Percentiles rank a stretch among this genome's conserved stretches.
phyloP scores from a whole-genome alignment of 164 flowering plant genomes.

The Platanus orientalis region DNA sequence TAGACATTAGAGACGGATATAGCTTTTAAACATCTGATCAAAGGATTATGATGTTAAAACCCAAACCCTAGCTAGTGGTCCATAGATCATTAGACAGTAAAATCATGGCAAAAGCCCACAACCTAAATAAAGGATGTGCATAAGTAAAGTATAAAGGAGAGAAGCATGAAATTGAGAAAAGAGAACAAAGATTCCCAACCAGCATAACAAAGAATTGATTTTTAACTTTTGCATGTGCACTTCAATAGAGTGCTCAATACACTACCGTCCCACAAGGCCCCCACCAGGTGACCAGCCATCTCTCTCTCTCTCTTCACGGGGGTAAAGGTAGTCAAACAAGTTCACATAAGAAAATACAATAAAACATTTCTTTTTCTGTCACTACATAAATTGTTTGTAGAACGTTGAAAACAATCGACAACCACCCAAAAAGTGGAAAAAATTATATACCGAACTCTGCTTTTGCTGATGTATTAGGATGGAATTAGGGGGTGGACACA shows the following conservation, averaged over 20 bases:
- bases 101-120: not conserved
- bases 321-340: not conserved
- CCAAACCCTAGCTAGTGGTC: too few relatives aligned
- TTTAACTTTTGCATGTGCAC: constrained; percentile 1
- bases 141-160: too few relatives aligned
- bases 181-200: not conserved
- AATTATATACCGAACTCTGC: too few relatives aligned
- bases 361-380: not conserved
- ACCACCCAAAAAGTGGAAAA: not conserved
- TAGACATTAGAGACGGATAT: too few relatives aligned
- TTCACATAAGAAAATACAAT: not conserved
- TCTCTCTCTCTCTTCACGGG: not conserved
- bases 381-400: not conserved
- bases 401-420: not conserved
- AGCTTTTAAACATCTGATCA: too few relatives aligned
- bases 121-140: not conserved
- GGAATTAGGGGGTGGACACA: too few relatives aligned
- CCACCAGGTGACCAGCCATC: not conserved
- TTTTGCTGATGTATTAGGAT: too few relatives aligned
- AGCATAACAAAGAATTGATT: not conserved
- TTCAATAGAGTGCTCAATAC: not conserved
- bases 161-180: too few relatives aligned
- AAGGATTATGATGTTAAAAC: too few relatives aligned
- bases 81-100: not conserved
- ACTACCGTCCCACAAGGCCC: constrained; percentile 3